Evolutionary conservation across 768 basidiomycete species (phyloP), one percentile per base, ranked within the genome.

Genomic region (Phlegmacium glaucopus): DNA sequence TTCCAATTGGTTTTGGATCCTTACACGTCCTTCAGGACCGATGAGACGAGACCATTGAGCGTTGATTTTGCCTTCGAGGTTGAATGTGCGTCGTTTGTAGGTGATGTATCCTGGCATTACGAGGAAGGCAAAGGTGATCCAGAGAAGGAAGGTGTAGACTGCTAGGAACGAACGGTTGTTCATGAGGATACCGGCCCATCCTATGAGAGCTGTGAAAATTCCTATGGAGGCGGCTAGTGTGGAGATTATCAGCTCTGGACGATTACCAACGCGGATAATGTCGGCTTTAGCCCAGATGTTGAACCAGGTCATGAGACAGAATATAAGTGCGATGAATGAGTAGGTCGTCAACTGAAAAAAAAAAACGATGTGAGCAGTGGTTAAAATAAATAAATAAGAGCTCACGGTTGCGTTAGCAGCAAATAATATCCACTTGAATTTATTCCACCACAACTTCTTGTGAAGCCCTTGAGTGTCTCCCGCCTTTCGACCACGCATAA

Each of bases 121-220:
- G 59, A 91, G 74, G 47, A 89, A 66, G 4, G 72, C 81, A 61
- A 91, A 85, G 50, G 75, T 76, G 60, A 85, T 62, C 89, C 88
- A 92, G 45, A 85, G 77, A 40, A 85, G 60, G 64, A 88, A 82
- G 55, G 85, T 74, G 71, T 89, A 91, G 39, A 82, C 61, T 22
- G 87, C 85, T 46, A 90, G 82, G 76, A 91, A 89, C 42, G 79
- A 69, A 43, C 90, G 87, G 62, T 90, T 88, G 76, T 93, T 91
- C 56, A 90, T 79, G 30, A 93, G 70, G 62, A 91, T 82, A 30
- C 90, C 89, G 15, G 86, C 77, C 80, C 83, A 89, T 44, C 90
- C 90, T 53, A 91, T 65, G 45, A 87, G 58, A 22, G 82, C 75
- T 27, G 87, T 85, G 51, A 88, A 60, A 29, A 86, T 65, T 22